These are phyloP conservation scores for Phyllosticta citrichinensis DNA, from an alignment of 2,329 filamentous ascomycete genomes.

Conservation along the genomic window DNA sequence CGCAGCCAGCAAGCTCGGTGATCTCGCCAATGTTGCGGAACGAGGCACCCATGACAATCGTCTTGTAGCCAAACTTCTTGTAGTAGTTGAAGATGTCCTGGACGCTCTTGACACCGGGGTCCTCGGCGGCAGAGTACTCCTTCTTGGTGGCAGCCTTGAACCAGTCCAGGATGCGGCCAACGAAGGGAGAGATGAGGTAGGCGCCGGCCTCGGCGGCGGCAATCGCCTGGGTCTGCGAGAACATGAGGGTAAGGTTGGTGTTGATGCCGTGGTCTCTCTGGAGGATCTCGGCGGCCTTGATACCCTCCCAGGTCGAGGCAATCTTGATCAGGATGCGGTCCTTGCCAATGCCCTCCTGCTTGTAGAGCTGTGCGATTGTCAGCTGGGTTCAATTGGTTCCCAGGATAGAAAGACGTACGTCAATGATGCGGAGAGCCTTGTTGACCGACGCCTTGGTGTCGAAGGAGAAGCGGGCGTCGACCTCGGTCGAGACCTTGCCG, in stretches of 20 bases:
- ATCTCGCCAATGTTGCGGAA: constrained; percentile 97
- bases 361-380: constrained; percentile 64
- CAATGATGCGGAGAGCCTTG: constrained; percentile 95
- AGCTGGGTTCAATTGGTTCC: constrained; percentile 12
- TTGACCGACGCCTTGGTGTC: constrained; percentile 83
- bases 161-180: constrained; percentile 98
- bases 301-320: constrained; percentile 98
- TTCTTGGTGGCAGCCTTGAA: constrained; percentile 95
- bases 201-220: constrained; percentile 89
- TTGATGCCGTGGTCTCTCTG: constrained; percentile 95
- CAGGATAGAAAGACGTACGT: constrained; percentile 47
- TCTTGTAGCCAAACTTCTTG: constrained; percentile 99
- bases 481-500: constrained; percentile 97
- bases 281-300: constrained; percentile 95
- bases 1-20: constrained; percentile 93
- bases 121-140: constrained; percentile 79
- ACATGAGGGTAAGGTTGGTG: constrained; percentile 98
- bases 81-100: constrained; percentile 99
- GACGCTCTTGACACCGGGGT: constrained; percentile 93
- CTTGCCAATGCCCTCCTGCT: constrained; percentile 82
- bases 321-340: constrained; percentile 97
- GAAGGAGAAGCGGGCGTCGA: constrained; percentile 93
- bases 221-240: constrained; percentile 90
- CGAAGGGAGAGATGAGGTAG: constrained; percentile 98
- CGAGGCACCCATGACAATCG: constrained; percentile 98